Conservation (phyloP, 176 grass and related monocot species). For the Carex pumila region DNA sequence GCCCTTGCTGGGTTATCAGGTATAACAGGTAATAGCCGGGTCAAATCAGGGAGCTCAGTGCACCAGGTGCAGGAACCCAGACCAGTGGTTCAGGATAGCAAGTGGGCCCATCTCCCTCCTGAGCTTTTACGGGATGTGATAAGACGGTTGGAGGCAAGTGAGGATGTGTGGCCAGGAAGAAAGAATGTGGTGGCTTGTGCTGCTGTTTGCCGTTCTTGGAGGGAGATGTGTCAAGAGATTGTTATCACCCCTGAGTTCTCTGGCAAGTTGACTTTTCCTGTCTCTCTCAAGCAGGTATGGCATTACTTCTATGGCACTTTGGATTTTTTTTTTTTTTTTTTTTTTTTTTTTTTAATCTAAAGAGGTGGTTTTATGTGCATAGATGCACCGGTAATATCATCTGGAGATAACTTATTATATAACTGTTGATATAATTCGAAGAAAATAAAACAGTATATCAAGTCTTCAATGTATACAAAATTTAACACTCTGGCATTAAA, state of each 20-base stretch:
- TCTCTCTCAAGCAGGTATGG: slow-evolving; percentile 95
- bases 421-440: background rate
- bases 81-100: slow-evolving; percentile 48
- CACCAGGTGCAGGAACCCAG: slow-evolving; percentile 42
- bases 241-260: slow-evolving; percentile 83
- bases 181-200: slow-evolving; percentile 77
- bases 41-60: slow-evolving; percentile 51
- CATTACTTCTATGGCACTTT: background rate
- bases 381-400: background rate
- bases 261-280: slow-evolving; percentile 85
- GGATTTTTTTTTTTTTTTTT: background rate
- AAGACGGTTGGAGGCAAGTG: slow-evolving; percentile 66
- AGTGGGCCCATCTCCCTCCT: slow-evolving; percentile 84
- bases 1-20: slow-evolving; percentile 67
- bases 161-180: slow-evolving; percentile 76
- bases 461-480: background rate
- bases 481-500: background rate
- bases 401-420: background rate
- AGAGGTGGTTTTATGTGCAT: background rate
- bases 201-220: slow-evolving; percentile 93
- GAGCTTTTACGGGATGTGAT: slow-evolving; percentile 86
- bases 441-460: background rate
- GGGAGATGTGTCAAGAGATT: slow-evolving; percentile 96
- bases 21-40: slow-evolving; percentile 49
- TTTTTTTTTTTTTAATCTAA: background rate